Percentiles rank a stretch among this genome's conserved stretches.
These are phyloP conservation scores for Aspergillus tamarii DNA, from an alignment of 2,329 filamentous ascomycete genomes.

Conservation along the genomic window DNA sequence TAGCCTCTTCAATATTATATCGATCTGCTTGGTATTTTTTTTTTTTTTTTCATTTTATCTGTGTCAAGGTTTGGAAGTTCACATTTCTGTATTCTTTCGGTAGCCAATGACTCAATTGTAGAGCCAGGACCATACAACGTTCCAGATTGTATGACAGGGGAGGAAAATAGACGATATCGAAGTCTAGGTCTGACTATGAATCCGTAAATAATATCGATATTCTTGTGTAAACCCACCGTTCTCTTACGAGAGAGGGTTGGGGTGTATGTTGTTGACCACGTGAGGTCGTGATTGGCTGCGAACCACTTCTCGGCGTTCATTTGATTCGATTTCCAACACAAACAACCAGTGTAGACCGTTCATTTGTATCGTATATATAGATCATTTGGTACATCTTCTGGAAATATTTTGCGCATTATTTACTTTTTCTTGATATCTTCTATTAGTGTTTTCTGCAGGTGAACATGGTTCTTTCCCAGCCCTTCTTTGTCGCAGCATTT, in stretches of 20 bases:
- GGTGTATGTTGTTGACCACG: constrained; percentile 13
- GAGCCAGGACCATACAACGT: not conserved
- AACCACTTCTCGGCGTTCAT: not conserved
- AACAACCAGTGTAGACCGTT: not conserved
- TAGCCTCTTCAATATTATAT: not conserved
- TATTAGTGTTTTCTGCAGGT: not conserved
- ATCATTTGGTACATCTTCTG: not conserved
- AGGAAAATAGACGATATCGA: not conserved
- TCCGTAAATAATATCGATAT: not conserved
- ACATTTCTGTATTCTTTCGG: not conserved
- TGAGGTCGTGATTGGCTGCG: constrained; percentile 22
- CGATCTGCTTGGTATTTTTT: not conserved
- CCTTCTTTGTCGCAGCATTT: constrained; percentile 24
- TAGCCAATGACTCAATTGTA: not conserved
- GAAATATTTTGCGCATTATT: not conserved
- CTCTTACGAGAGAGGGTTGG: not conserved
- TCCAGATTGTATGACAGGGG: not conserved
- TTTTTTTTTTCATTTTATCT: not conserved
- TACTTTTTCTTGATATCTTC: not conserved
- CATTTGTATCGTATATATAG: not conserved
- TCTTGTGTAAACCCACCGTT: not conserved
- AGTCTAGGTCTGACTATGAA: not conserved
- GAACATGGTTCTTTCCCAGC: constrained; percentile 15
- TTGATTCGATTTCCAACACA: constrained; percentile 2
- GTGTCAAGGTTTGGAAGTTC: not conserved